Evolutionary conservation across 75 land plant genomes (phyloP).

Genomic region (Sequoia sempervirens): DNA sequence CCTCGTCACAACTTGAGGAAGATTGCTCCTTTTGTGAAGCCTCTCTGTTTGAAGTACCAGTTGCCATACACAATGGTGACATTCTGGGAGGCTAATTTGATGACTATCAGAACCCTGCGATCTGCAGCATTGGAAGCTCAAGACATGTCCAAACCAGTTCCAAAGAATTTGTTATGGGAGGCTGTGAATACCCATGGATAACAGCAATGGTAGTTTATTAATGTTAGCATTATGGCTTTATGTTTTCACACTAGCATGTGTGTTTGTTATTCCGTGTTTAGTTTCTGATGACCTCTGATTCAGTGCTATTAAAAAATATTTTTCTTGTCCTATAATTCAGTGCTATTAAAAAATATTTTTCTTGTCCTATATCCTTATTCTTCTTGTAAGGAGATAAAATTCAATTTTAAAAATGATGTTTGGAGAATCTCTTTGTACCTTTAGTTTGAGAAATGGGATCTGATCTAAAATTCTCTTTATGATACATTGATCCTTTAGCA

Average conservation of each 20-base stretch:
- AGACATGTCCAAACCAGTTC: constrained; percentile 43
- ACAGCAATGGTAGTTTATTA: background rate
- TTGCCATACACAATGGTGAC: constrained; percentile 60
- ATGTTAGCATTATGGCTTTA: background rate
- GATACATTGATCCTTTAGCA: background rate
- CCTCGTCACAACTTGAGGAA: constrained; percentile 72
- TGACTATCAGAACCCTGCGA: constrained; percentile 52
- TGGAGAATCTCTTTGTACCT: background rate
- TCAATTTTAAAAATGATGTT: background rate
- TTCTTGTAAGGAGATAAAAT: background rate
- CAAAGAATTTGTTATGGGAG: constrained; percentile 66
- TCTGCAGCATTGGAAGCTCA: constrained; percentile 72
- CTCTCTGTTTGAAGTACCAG: constrained; percentile 61
- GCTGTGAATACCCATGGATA: constrained; percentile 72
- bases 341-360: background rate
- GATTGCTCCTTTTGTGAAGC: constrained; percentile 45
- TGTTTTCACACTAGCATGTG: background rate
- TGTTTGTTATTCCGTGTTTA: background rate
- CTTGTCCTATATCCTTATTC: background rate
- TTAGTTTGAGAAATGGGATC: background rate
- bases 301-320: no score
- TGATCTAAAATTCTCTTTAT: background rate
- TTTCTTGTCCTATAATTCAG: no score
- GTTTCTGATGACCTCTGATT: background rate
- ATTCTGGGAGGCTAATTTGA: constrained; percentile 68